Percentiles rank a stretch among this genome's conserved stretches.
phyloP scores from a whole-genome alignment of 768 basidiomycete genomes.

The Leccinum boreale region DNA sequence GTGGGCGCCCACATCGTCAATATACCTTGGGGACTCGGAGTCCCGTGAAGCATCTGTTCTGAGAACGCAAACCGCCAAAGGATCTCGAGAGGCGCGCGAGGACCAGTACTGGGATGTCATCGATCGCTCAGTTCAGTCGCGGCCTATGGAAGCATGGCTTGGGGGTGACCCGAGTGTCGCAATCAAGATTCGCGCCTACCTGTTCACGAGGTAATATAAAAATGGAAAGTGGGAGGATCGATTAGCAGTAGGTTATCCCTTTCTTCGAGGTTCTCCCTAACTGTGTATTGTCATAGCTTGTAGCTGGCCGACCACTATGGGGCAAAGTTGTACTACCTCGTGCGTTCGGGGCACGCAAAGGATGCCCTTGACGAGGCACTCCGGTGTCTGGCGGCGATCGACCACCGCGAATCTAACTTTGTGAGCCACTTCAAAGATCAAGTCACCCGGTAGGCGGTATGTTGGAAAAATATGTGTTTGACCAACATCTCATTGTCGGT shows the following conservation, averaged over 20 bases:
- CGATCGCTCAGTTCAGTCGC: slow-evolving; percentile 75
- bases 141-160: slow-evolving; percentile 80
- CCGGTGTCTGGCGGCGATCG: too few relatives aligned
- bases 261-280: background rate
- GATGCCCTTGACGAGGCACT: too few relatives aligned
- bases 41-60: too few relatives aligned
- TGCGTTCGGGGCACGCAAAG: too few relatives aligned
- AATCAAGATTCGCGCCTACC: slow-evolving; percentile 88
- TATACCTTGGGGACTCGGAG: too few relatives aligned
- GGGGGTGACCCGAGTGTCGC: slow-evolving; percentile 89
- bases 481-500: too few relatives aligned
- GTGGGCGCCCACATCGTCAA: slow-evolving; percentile 43
- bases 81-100: slow-evolving; percentile 79
- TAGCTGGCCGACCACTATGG: slow-evolving; percentile 88
- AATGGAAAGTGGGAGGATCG: slow-evolving; percentile 79
- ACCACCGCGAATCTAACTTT: too few relatives aligned
- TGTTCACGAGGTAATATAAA: slow-evolving; percentile 77
- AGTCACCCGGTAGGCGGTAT: too few relatives aligned
- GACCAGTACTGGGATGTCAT: slow-evolving; percentile 85
- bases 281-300: slow-evolving; percentile 45
- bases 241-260: slow-evolving; percentile 62
- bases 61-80: slow-evolving; percentile 70
- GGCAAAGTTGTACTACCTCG: slow-evolving; percentile 60
- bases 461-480: too few relatives aligned
- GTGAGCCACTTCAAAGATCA: too few relatives aligned